Percentiles rank a stretch among this genome's conserved stretches.
Evolutionary conservation across 208 protist species (phyloP).

Genomic region (Leishmania tropica): DNA sequence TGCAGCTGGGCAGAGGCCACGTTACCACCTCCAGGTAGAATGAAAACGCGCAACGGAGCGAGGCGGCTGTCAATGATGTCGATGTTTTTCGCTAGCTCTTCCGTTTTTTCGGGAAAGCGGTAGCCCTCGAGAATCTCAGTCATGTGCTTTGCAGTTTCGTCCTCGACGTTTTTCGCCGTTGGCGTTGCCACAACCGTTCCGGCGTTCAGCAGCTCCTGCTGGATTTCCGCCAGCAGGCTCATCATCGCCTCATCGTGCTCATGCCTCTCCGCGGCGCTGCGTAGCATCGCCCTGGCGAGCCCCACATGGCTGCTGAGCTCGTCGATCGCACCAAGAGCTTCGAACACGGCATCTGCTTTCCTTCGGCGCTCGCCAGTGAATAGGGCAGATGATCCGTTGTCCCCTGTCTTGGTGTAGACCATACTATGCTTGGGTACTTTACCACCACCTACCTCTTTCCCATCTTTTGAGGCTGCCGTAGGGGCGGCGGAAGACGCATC

Average conservation of each 20-base stretch:
- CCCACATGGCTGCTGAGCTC: constrained; percentile 69
- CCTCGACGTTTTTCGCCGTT: constrained; percentile 18
- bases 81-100: constrained; percentile 58
- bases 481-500: background rate
- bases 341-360: constrained; percentile 67
- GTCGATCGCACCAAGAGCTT: constrained; percentile 62
- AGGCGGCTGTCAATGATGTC: constrained; percentile 64
- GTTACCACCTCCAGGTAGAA: constrained; percentile 63
- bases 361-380: constrained; percentile 60
- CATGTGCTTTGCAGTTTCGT: constrained; percentile 16
- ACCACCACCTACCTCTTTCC: background rate
- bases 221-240: constrained; percentile 42
- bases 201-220: constrained; percentile 71
- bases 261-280: constrained; percentile 14
- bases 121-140: constrained; percentile 25
- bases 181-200: constrained; percentile 73
- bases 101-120: constrained; percentile 28
- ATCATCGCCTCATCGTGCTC: constrained; percentile 31
- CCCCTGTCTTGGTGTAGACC: constrained; percentile 67
- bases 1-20: constrained; percentile 56
- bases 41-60: constrained; percentile 59
- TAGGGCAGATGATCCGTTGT: constrained; percentile 61
- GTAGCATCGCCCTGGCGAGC: constrained; percentile 35
- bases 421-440: constrained; percentile 24
- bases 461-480: background rate